phyloP scores from a whole-genome alignment of 441 rosid genomes.

The Macaranga tanarius region DNA sequence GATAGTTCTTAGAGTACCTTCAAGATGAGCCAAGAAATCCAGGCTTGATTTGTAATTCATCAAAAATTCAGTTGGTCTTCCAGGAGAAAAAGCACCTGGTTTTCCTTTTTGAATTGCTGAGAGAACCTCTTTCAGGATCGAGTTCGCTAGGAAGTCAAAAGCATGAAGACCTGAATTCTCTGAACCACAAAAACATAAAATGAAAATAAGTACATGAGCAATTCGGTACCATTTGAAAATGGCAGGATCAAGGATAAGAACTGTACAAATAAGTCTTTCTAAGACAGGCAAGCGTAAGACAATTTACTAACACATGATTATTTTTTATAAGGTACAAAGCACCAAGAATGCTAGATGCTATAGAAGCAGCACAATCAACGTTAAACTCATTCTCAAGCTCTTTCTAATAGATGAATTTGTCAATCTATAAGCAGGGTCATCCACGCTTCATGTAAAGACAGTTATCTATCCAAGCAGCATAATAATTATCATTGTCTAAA shows the following conservation, averaged over 20 bases:
- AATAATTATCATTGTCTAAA: neutral
- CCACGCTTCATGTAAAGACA: slow-evolving; percentile 9
- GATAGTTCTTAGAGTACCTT: slow-evolving; percentile 49
- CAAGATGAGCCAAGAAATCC: slow-evolving; percentile 81
- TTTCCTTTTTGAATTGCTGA: slow-evolving; percentile 85
- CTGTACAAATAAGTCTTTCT: neutral
- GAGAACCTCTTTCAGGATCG: slow-evolving; percentile 89
- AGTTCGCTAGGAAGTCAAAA: slow-evolving; percentile 93
- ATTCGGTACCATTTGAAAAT: slow-evolving; percentile 8
- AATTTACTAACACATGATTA: neutral
- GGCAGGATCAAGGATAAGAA: neutral
- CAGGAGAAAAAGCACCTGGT: slow-evolving; percentile 96
- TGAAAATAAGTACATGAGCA: slow-evolving; percentile 8
- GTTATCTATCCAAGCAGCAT: neutral
- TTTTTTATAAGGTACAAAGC: neutral
- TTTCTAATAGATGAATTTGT: neutral
- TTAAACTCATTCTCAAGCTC: neutral
- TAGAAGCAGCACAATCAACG: neutral
- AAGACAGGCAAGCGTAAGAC: neutral
- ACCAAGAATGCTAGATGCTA: neutral
- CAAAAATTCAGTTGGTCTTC: slow-evolving; percentile 91
- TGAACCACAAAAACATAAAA: slow-evolving; percentile 26
- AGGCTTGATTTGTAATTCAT: slow-evolving; percentile 89
- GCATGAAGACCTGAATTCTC: slow-evolving; percentile 96
- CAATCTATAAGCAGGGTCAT: neutral